A percentile compares a stretch with the other conserved stretches of the same genome.
Conservation (phyloP, 2,329 filamentous ascomycete genomes). For the Paraconiothyrium sp. region DNA sequence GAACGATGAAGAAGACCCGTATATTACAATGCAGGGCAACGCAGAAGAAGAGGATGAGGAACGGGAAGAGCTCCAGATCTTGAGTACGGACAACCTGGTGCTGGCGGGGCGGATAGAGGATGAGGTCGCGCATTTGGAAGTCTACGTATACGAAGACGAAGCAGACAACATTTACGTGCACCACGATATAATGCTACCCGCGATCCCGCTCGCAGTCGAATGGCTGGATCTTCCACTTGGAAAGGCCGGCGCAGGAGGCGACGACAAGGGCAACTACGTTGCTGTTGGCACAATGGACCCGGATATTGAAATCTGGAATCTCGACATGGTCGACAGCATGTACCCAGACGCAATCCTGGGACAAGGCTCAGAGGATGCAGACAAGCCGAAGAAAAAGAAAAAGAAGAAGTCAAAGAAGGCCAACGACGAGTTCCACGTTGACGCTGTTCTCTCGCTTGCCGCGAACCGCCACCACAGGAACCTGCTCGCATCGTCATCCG, state of each 20-base stretch:
- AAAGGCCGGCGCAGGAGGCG: conserved; percentile 62
- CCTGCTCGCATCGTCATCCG: conserved; percentile 91
- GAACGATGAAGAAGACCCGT: conserved; percentile 93
- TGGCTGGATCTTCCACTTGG: conserved; percentile 94
- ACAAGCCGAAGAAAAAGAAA: conserved; percentile 82
- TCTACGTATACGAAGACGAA: conserved; percentile 96
- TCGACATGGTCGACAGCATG: conserved; percentile 96
- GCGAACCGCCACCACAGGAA: conserved; percentile 95
- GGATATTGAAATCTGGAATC: conserved; percentile 98
- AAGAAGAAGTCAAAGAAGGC: conserved; percentile 89
- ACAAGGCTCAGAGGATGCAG: conserved; percentile 64
- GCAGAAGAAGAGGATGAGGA: conserved; percentile 83
- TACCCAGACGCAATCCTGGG: conserved; percentile 97
- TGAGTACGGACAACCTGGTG: conserved; percentile 91
- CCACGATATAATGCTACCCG: conserved; percentile 98
- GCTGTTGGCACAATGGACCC: conserved; percentile 97
- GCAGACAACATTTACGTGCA: conserved; percentile 98
- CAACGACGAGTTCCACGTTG: conserved; percentile 92
- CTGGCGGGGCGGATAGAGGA: conserved; percentile 95
- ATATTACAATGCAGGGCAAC: conserved; percentile 83
- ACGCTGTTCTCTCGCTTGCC: conserved; percentile 88
- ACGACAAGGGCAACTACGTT: conserved; percentile 85
- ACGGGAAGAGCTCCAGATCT: conserved; percentile 89
- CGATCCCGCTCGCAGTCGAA: conserved; percentile 93
- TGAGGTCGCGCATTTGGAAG: conserved; percentile 93